Conservation (phyloP, 2,329 filamentous ascomycete species). For the Ophiostoma sp. region DNA sequence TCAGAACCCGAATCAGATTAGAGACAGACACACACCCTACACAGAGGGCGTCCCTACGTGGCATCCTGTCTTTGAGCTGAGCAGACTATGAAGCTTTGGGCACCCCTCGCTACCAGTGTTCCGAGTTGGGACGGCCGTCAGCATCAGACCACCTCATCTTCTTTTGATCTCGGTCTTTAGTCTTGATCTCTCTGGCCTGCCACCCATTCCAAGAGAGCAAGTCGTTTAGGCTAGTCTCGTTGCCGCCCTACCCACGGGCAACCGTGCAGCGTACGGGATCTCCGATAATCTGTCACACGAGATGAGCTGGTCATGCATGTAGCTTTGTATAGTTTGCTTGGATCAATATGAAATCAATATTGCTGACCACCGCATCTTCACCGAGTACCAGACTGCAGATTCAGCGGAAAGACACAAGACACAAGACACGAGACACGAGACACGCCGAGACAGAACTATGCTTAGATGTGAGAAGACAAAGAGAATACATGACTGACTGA, state of each 20-base stretch:
- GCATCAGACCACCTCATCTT: conserved; percentile 3
- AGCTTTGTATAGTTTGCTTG: too few species aligned
- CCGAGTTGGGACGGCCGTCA: not conserved
- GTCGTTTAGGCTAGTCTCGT: not conserved
- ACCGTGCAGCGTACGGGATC: not conserved
- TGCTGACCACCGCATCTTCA: not conserved
- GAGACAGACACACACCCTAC: not conserved
- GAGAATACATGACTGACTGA: not conserved
- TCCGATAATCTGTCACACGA: not conserved
- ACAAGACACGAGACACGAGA: not conserved
- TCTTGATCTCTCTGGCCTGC: too few species aligned
- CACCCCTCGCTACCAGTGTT: not conserved
- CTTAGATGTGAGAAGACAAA: not conserved
- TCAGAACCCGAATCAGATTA: not conserved
- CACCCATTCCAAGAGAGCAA: not conserved
- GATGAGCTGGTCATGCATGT: not conserved
- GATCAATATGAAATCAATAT: not conserved
- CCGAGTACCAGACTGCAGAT: not conserved
- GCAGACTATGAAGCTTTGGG: not conserved
- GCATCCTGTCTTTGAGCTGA: not conserved
- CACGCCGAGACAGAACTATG: not conserved
- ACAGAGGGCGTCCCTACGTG: not conserved
- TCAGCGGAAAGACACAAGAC: not conserved
- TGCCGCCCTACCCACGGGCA: not conserved
- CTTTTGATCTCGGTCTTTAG: not conserved